Conservation (phyloP, 306 rosid species). For the Citrullus colocynthis region DNA sequence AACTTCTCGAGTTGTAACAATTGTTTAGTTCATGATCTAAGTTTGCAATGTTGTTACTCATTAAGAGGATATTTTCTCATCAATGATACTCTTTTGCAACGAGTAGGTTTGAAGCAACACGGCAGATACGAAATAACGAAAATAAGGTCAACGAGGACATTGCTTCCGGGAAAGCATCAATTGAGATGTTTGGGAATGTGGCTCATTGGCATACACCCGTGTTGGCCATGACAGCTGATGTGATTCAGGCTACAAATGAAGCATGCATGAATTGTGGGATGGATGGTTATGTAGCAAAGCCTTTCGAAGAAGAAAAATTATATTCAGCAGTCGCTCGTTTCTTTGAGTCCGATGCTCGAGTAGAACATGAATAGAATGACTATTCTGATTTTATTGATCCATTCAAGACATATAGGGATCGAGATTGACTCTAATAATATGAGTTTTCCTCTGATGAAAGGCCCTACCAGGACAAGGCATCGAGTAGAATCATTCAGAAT, state of each 20-base stretch:
- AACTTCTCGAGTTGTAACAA: not conserved
- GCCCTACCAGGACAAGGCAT: not conserved
- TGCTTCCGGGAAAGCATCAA: slow-evolving; percentile 43
- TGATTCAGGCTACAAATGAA: slow-evolving; percentile 62
- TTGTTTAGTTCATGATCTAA: not conserved
- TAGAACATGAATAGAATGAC: not conserved
- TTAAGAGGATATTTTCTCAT: not conserved
- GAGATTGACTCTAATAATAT: not conserved
- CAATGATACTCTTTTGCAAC: slow-evolving; percentile 6
- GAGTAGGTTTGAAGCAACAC: slow-evolving; percentile 69
- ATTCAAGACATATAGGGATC: not conserved
- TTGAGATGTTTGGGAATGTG: slow-evolving; percentile 41
- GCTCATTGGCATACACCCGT: slow-evolving; percentile 72
- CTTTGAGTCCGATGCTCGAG: slow-evolving; percentile 25
- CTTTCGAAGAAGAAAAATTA: slow-evolving; percentile 80
- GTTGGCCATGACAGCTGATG: slow-evolving; percentile 95
- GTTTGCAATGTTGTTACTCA: not conserved
- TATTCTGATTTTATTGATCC: not conserved
- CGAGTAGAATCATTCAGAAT: not conserved
- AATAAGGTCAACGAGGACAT: slow-evolving; percentile 39
- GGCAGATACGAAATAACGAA: slow-evolving; percentile 49
- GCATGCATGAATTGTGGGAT: slow-evolving; percentile 80
- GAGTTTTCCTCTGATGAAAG: not conserved
- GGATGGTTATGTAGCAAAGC: slow-evolving; percentile 84
- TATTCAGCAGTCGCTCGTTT: slow-evolving; percentile 44